phyloP scores from a whole-genome alignment of 208 protist species.

The Crithidia fasciculata region DNA sequence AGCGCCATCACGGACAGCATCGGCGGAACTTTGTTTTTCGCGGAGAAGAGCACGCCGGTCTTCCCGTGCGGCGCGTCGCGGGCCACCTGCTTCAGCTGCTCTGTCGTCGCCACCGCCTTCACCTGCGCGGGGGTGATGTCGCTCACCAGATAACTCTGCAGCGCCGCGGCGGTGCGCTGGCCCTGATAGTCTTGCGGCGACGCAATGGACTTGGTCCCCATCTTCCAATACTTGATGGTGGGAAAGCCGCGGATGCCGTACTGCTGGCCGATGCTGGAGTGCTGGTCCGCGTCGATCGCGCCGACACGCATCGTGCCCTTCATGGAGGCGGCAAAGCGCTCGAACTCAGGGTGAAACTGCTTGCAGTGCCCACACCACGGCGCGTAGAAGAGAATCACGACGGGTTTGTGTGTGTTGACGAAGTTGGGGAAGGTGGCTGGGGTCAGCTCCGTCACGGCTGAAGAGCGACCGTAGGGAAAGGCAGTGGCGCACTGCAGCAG shows the following conservation, averaged over 20 bases:
- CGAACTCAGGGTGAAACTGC: constrained; percentile 86
- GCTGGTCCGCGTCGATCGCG: constrained; percentile 82
- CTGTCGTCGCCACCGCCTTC: constrained; percentile 27
- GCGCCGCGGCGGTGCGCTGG: constrained; percentile 58
- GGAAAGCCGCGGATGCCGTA: constrained; percentile 90
- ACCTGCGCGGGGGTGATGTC: constrained; percentile 53
- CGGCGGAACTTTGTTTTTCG: constrained; percentile 77
- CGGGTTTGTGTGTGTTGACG: constrained; percentile 89
- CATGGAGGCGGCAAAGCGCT: constrained; percentile 75
- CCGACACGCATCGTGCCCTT: constrained; percentile 86
- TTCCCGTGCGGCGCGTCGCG: constrained; percentile 41
- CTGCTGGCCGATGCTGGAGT: constrained; percentile 66
- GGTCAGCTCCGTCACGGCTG: constrained; percentile 79
- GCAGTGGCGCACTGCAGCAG: constrained; percentile 15
- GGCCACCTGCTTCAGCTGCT: constrained; percentile 35
- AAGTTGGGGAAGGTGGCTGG: constrained; percentile 64
- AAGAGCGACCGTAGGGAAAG: constrained; percentile 67
- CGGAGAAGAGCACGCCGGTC: constrained; percentile 77
- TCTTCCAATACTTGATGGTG: constrained; percentile 93
- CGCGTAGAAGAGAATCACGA: constrained; percentile 93
- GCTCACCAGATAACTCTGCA: constrained; percentile 66
- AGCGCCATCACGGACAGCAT: constrained; percentile 80
- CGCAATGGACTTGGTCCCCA: constrained; percentile 59
- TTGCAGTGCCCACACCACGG: constrained; percentile 97
- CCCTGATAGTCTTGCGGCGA: constrained; percentile 75